phyloP scores from a whole-genome alignment of 2,329 filamentous ascomycete genomes.

The Verticillium klebahnii region DNA sequence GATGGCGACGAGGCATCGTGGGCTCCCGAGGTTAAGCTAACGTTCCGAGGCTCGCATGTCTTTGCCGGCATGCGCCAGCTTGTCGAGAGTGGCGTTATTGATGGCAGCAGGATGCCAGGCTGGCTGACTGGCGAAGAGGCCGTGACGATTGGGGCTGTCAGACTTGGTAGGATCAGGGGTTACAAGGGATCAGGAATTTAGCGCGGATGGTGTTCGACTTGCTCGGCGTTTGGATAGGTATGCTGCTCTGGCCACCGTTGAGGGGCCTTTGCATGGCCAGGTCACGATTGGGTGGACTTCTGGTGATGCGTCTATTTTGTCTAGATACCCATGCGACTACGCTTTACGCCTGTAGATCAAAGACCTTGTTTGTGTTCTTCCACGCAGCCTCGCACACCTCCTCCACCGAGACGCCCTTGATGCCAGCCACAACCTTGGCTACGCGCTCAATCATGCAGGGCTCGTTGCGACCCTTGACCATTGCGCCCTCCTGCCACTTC shows the following conservation, averaged over 20 bases:
- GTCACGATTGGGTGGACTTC: neutral
- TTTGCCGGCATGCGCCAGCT: slow-evolving; percentile 76
- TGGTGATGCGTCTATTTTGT: slow-evolving; percentile 9
- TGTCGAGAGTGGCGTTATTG: slow-evolving; percentile 70
- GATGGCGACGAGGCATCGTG: slow-evolving; percentile 31
- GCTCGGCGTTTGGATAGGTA: neutral
- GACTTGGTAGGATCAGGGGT: slow-evolving; percentile 59
- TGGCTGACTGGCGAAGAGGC: slow-evolving; percentile 90
- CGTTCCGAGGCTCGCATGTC: slow-evolving; percentile 71
- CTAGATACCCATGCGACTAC: slow-evolving; percentile 21
- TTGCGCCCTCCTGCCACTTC: slow-evolving; percentile 79
- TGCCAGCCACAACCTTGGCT: slow-evolving; percentile 79
- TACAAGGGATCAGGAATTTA: slow-evolving; percentile 52
- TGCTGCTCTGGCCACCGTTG: neutral
- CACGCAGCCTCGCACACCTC: slow-evolving; percentile 84
- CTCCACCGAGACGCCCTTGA: slow-evolving; percentile 75
- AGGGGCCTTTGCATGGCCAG: neutral
- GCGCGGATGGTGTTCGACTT: slow-evolving; percentile 4
- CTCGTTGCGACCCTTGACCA: slow-evolving; percentile 96
- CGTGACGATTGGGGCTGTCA: slow-evolving; percentile 68
- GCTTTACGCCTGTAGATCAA: slow-evolving; percentile 55
- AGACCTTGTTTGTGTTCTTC: slow-evolving; percentile 76
- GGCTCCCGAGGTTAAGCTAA: slow-evolving; percentile 58
- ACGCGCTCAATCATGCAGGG: slow-evolving; percentile 82
- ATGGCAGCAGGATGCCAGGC: slow-evolving; percentile 75